Base-by-base conservation (phyloP, 164 flowering plant genomes). In the Tetracentron sinense region DNA sequence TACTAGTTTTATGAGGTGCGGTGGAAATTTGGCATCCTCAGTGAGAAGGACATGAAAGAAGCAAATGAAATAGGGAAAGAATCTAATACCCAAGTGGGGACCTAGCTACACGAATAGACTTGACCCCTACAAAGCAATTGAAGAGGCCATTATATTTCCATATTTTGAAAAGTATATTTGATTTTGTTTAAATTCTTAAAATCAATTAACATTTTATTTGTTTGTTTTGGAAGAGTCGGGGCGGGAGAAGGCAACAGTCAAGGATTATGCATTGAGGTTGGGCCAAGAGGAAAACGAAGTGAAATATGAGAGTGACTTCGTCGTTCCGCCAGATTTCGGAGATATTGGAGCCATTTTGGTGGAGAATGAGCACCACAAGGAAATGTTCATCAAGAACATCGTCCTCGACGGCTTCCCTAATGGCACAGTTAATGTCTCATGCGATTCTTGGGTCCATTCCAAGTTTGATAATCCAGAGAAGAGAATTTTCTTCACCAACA, bases 401-500 rank as follows among this genome's bases (percentile, higher is more conserved):
- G 54, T 61, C 7, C 59, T 67, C 19, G 51, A 51, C 14, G 65
- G 60, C 5, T 28, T 67, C 3, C n/a, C 44, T 10, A 28, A 47
- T 28, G 50, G 59, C 44, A 56, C 58, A 8, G 46, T 53, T 14
- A 1, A 12, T 16, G 14, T 38, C 11, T 10, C 14, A 1, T 73
- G 73, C 23, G 26, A 28, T 2, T 69, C 76, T 10, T 73, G 73
- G 76, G 66, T 69, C 21, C 66, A 64, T 25, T 61, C 76, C 14
- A 72, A 67, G 52, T 56, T 5, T 50, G 68, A 67, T 42, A 72
- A 67, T 20, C 63, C 72, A 19, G 52, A 63, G n/a, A 60, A 55
- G 21, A 64, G 76, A 27, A 31, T 73, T 23, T 73, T 69, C 67
- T 73, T 73, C 73, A 48, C 67, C 23, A 55, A 55, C 38, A 73